These are phyloP conservation scores for Zalerion maritima DNA, from an alignment of 495 filamentous ascomycete genomes.

Conservation along the genomic window DNA sequence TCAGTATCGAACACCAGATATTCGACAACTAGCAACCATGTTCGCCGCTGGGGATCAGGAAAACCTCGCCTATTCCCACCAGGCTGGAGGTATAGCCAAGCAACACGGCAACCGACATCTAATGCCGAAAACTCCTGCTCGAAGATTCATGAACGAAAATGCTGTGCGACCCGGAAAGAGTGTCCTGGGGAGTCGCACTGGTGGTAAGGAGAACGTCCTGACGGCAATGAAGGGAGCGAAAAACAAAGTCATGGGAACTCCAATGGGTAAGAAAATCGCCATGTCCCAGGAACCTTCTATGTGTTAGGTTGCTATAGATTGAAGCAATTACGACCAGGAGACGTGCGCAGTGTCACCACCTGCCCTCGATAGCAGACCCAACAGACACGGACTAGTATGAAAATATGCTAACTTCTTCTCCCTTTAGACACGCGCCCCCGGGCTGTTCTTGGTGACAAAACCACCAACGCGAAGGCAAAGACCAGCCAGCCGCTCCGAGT, in stretches of 20 bases:
- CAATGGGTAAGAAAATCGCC: constrained; percentile 47
- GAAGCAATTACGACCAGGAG: constrained; percentile 3
- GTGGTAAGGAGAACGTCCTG: constrained; percentile 49
- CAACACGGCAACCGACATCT: constrained; percentile 46
- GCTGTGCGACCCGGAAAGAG: constrained; percentile 45
- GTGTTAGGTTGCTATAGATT: neutral
- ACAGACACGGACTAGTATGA: neutral
- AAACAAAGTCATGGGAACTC: constrained; percentile 59
- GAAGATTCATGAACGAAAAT: constrained; percentile 73
- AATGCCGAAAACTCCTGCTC: constrained; percentile 65
- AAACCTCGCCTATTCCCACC: constrained; percentile 62
- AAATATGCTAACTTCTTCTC: constrained; percentile 15
- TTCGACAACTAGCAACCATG: constrained; percentile 37
- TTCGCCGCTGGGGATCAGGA: constrained; percentile 80
- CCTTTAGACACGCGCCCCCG: constrained; percentile 50
- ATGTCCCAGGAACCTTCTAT: constrained; percentile 6
- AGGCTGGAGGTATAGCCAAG: constrained; percentile 63
- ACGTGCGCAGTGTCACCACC: no score
- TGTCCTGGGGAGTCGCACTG: constrained; percentile 35
- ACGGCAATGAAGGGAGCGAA: constrained; percentile 42
- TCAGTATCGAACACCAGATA: constrained; percentile 6
- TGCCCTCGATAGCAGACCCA: no score
- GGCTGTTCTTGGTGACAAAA: constrained; percentile 82
- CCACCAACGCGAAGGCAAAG: constrained; percentile 82
- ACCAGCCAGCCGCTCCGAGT: constrained; percentile 41